Evolutionary conservation across 768 basidiomycete species (phyloP).

Genomic region (Kwoniella sp.): DNA sequence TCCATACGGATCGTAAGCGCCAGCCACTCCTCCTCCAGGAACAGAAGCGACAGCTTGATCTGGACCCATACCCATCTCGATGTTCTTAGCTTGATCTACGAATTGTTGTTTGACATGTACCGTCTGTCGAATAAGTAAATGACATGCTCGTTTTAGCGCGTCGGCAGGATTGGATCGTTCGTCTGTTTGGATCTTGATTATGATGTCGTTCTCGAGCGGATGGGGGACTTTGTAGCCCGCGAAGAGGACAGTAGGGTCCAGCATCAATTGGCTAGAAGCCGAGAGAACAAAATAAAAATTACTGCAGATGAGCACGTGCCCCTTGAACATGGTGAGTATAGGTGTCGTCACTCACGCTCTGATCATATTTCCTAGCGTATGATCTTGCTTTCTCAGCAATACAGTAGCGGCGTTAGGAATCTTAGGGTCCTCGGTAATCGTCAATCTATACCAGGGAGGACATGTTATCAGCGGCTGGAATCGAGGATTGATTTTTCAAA

Average conservation of each 20-base stretch:
- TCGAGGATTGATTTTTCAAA: no score
- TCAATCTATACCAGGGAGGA: slow-evolving; percentile 63
- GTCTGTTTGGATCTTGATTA: slow-evolving; percentile 94
- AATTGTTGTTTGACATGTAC: slow-evolving; percentile 55
- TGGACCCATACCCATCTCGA: slow-evolving; percentile 53
- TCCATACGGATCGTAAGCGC: slow-evolving; percentile 44
- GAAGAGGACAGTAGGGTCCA: slow-evolving; percentile 84
- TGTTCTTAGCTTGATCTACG: slow-evolving; percentile 54
- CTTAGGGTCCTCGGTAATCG: slow-evolving; percentile 91
- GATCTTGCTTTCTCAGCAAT: slow-evolving; percentile 93
- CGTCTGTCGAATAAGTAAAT: slow-evolving; percentile 70
- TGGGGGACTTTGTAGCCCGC: slow-evolving; percentile 98
- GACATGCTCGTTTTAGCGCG: slow-evolving; percentile 80
- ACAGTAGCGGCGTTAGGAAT: slow-evolving; percentile 96
- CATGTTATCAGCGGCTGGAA: slow-evolving; percentile 3
- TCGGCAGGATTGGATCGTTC: slow-evolving; percentile 78
- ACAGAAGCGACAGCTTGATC: slow-evolving; percentile 25
- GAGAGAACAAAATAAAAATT: not conserved
- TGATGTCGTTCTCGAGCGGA: slow-evolving; percentile 89
- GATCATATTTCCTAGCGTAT: slow-evolving; percentile 95
- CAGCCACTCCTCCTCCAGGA: slow-evolving; percentile 1
- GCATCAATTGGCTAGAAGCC: slow-evolving; percentile 71
- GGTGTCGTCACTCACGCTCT: slow-evolving; percentile 63
- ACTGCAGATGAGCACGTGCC: no score
- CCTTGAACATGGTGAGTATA: no score